Base-by-base conservation (phyloP, 31 red algal genomes). In the Endocladia muricata region DNA sequence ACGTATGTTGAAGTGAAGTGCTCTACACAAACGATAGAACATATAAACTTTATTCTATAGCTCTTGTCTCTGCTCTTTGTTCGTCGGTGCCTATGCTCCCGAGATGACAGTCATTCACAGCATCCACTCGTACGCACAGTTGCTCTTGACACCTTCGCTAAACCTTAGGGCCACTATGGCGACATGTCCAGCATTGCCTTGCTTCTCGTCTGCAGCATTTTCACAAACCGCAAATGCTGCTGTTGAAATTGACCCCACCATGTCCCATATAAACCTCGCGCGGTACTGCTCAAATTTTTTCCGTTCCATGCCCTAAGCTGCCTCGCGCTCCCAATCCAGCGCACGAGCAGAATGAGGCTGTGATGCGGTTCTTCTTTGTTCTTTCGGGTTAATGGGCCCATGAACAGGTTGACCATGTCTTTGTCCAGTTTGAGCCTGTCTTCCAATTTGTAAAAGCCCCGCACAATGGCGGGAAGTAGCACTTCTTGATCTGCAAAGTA, bases 401-500 rank as follows among this genome's bases (percentile, higher is more conserved):
- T 86, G 22, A 68, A 77, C 38, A 68, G 41, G 31, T 57, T 52
- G 21, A 76, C 68, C 57, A 86, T 86, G 25, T 86, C 82, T 48
- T 86, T 86, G 59, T 77, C 82, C 19, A 86, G 36, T 1, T 54
- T 39, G 26, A 57, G 25, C 22, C 61, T 58, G 42, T 86, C 82
- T 30, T 86, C 82, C 8, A 66, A 29, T 30, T 41, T 56, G 69
- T 77, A 86, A 65, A 37, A 76, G 33, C 41, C 59, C 32, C 60
- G 30, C 39, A 74, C 70, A 19, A 56, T 58, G 28, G 68, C 55
- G 21, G 82, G 82, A 17, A 86, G 43, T 4, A 86, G 36, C 54
- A 74, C 70, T 64, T 86, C 82, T 40, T 86, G 82, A 33, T 74
- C 73, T 11, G 41, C 40, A 35, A 86, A 86, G 71, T 86, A 86